Conservation (phyloP, 306 rosid genomes). For the Sphenostylis stenocarpa region DNA sequence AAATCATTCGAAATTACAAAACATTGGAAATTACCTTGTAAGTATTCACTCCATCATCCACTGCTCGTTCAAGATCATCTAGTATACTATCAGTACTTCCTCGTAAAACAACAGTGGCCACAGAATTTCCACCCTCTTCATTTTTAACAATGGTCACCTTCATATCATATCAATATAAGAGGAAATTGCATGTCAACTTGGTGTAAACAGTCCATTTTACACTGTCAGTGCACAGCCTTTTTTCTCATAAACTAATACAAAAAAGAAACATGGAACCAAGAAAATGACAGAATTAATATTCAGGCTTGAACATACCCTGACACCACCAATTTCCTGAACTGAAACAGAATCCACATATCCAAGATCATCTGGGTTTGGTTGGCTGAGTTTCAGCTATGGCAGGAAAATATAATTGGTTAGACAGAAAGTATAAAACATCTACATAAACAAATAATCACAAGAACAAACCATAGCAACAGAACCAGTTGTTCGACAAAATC, state of each 20-base stretch:
- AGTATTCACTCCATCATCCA: conserved; percentile 92
- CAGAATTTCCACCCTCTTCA: conserved; percentile 88
- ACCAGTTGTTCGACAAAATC: conserved; percentile 96
- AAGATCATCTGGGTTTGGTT: conserved; percentile 87
- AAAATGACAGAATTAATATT: conserved; percentile 5
- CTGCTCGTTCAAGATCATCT: conserved; percentile 92
- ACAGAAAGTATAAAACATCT: conserved; percentile 7
- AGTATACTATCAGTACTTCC: conserved; percentile 86
- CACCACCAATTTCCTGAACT: conserved; percentile 95
- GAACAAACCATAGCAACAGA: conserved; percentile 68
- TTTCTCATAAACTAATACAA: neutral
- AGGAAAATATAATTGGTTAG: conserved; percentile 36
- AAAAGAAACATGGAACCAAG: neutral
- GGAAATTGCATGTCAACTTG: neutral
- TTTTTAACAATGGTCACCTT: conserved; percentile 72
- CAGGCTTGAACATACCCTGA: conserved; percentile 56
- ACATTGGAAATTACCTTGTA: conserved; percentile 60
- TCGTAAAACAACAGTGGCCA: conserved; percentile 71
- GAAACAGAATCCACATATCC: conserved; percentile 83
- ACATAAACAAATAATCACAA: neutral
- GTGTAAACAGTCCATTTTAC: too few species aligned
- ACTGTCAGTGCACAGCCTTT: too few species aligned
- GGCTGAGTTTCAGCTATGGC: conserved; percentile 83
- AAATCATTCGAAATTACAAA: conserved; percentile 5
- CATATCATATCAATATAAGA: conserved; percentile 17